Evolutionary conservation across 345 rosid genomes (phyloP).

Genomic region (Populus simonii): DNA sequence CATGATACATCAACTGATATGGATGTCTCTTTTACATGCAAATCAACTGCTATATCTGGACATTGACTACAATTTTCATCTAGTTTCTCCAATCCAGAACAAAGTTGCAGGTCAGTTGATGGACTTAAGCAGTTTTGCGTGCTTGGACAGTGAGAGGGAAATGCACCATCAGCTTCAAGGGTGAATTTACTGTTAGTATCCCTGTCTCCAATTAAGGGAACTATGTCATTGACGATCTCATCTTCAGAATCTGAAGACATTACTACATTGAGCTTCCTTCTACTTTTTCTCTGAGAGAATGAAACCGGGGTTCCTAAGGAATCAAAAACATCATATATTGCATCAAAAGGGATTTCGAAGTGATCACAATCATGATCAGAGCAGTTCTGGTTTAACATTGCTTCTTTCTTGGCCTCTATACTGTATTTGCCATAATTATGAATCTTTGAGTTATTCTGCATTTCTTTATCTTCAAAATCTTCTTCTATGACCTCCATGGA

Average conservation of each 20-base stretch:
- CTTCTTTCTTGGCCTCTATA: conserved; percentile 71
- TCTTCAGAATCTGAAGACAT: conserved; percentile 86
- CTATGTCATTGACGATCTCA: conserved; percentile 34
- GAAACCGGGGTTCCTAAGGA: conserved; percentile 45
- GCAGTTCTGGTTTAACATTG: conserved; percentile 60
- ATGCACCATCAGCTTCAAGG: conserved; percentile 24
- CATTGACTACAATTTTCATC: conserved; percentile 30
- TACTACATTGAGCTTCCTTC: conserved; percentile 51
- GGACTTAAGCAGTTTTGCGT: conserved; percentile 32
- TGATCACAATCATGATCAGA: conserved; percentile 44
- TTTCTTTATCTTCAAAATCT: conserved; percentile 33
- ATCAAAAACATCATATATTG: conserved; percentile 33
- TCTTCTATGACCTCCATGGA: conserved; percentile 39
- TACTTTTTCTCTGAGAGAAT: conserved; percentile 31
- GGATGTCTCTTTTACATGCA: conserved; percentile 31
- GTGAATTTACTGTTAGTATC: conserved; percentile 26
- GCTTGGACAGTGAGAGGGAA: conserved; percentile 29
- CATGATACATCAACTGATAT: conserved; percentile 56
- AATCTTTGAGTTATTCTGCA: conserved; percentile 32
- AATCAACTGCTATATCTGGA: conserved; percentile 34
- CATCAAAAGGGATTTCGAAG: conserved; percentile 31
- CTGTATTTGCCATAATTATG: conserved; percentile 33
- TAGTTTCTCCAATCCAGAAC: conserved; percentile 25
- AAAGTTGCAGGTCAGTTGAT: conserved; percentile 28
- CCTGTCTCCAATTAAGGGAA: conserved; percentile 20